Evolutionary conservation across 2,329 filamentous ascomycete genomes (phyloP).

Genomic region (Ophiostoma piceae): DNA sequence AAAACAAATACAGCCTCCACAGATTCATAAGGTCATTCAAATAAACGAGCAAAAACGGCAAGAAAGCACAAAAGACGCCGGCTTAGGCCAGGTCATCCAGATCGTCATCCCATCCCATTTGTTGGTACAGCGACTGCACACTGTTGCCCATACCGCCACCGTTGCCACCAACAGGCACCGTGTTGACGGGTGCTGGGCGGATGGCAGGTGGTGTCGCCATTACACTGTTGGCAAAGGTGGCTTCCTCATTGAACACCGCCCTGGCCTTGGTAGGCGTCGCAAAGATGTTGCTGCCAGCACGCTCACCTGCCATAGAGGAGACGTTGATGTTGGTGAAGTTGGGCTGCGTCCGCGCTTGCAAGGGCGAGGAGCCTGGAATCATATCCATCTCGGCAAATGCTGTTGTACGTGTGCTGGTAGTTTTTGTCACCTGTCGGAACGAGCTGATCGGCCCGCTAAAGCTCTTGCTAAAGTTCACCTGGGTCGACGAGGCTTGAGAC

Average conservation of each 20-base stretch:
- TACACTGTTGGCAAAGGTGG: neutral
- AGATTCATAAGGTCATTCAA: conserved; percentile 8
- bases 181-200: neutral
- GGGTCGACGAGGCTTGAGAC: neutral
- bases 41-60: neutral
- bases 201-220: neutral
- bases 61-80: neutral
- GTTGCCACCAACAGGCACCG: conserved; percentile 11
- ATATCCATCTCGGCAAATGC: neutral
- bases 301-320: neutral
- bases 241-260: neutral
- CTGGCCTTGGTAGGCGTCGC: conserved; percentile 31
- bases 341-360: conserved; percentile 16
- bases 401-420: conserved; percentile 1
- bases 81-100: conserved; percentile 32
- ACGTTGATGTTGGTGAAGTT: conserved; percentile 4
- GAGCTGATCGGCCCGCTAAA: neutral
- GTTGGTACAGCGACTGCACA: conserved; percentile 47
- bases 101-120: conserved; percentile 56
- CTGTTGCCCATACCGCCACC: conserved; percentile 27
- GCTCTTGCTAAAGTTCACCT: neutral
- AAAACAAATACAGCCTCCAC: neutral
- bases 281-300: conserved; percentile 24
- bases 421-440: neutral
- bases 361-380: conserved; percentile 27